Conservation (phyloP, 345 rosid genomes). For the Mangifera indica region DNA sequence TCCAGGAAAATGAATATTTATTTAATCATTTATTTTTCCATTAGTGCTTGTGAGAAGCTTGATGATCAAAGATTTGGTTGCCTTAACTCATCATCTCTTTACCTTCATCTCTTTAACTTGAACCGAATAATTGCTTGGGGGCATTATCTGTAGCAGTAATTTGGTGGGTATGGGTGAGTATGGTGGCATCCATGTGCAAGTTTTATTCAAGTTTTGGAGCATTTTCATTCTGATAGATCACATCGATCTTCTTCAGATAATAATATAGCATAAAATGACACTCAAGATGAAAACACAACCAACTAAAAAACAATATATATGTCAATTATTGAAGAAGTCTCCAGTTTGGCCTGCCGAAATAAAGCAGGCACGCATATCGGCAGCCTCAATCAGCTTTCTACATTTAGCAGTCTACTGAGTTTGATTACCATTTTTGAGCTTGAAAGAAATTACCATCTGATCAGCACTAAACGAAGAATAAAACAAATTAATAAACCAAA, state of each 20-base stretch:
- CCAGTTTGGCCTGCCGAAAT: background rate
- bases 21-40: background rate
- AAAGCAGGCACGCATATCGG: background rate
- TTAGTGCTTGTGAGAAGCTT: background rate
- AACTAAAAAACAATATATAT: too few relatives aligned
- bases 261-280: background rate
- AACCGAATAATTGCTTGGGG: background rate
- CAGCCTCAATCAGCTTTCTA: background rate
- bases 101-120: background rate
- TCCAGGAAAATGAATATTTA: too few relatives aligned
- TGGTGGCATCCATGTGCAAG: background rate
- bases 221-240: background rate
- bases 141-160: background rate
- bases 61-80: background rate
- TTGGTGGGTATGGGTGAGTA: background rate
- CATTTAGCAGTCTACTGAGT: too few relatives aligned
- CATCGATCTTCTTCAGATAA: background rate
- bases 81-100: background rate
- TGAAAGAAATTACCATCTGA: too few relatives aligned
- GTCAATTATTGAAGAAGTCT: background rate
- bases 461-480: too few relatives aligned
- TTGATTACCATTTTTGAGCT: too few relatives aligned
- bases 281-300: too few relatives aligned
- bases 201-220: background rate
- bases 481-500: too few relatives aligned